A percentile compares a stretch with the other conserved stretches of the same genome.
Evolutionary conservation across 2,329 filamentous ascomycete species (phyloP).

Genomic region (Hypocreales sp.): DNA sequence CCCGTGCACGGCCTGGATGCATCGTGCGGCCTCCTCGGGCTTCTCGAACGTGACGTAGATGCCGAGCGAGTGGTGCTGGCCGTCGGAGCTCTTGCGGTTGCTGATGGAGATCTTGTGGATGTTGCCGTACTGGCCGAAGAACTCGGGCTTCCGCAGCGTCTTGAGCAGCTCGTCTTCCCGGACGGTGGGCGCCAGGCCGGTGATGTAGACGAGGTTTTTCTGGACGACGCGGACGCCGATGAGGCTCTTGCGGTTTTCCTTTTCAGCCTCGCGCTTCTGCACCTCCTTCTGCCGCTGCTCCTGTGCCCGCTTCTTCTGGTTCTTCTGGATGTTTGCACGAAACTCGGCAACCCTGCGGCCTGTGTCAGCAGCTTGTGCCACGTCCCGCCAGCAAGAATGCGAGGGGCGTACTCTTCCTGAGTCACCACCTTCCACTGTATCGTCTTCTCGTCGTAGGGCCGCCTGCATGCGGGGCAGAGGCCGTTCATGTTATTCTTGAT

Average conservation of each 20-base stretch:
- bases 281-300: constrained; percentile 82
- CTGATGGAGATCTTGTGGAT: constrained; percentile 99
- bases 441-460: constrained; percentile 90
- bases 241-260: constrained; percentile 87
- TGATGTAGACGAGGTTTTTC: constrained; percentile 97
- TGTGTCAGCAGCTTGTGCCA: constrained; percentile 3
- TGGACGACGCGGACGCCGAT: constrained; percentile 92
- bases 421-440: constrained; percentile 96
- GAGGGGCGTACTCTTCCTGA: constrained; percentile 65
- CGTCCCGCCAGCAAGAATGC: not conserved
- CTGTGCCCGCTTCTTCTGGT: constrained; percentile 79
- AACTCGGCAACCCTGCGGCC: constrained; percentile 51
- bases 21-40: constrained; percentile 77
- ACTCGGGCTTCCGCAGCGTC: constrained; percentile 77
- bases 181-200: constrained; percentile 79
- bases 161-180: constrained; percentile 85
- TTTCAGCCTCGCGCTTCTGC: constrained; percentile 92
- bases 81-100: constrained; percentile 68
- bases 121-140: constrained; percentile 96
- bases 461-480: constrained; percentile 88
- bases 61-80: constrained; percentile 74
- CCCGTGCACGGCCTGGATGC: constrained; percentile 84
- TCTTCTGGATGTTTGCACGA: constrained; percentile 67
- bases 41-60: constrained; percentile 97
- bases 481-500: constrained; percentile 98